These are phyloP conservation scores for Conticribra guillardii DNA, from an alignment of 108 stramenopile genomes.

Conservation along the genomic window DNA sequence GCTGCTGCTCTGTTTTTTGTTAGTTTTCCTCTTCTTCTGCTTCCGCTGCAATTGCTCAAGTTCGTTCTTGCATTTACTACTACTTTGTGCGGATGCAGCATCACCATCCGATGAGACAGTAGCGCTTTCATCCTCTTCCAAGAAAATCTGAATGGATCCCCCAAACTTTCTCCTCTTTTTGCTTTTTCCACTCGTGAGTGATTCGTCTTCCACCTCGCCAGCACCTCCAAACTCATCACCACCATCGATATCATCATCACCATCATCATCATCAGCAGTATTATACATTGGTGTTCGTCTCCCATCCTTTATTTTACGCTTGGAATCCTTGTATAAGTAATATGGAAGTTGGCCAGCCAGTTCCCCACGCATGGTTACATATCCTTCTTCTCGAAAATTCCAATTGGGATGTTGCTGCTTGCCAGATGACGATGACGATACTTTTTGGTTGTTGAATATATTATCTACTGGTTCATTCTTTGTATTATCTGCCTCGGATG, in stretches of 20 bases:
- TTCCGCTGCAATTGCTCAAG: no score
- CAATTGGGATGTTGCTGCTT: constrained; percentile 14
- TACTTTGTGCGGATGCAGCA: no score
- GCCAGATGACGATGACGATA: background rate
- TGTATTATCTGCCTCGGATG: background rate
- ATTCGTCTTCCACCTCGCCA: no score
- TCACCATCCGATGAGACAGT: no score
- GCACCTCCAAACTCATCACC: no score
- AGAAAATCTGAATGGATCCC: no score
- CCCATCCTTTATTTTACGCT: background rate
- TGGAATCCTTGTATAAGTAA: constrained; percentile 27
- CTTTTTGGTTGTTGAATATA: background rate
- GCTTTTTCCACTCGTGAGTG: no score
- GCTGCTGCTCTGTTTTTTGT: background rate
- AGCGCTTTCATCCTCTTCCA: no score
- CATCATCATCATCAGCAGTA: background rate
- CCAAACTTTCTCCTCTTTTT: no score
- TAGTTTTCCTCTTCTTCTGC: no score
- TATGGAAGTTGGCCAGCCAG: constrained; percentile 33
- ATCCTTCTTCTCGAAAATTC: constrained; percentile 38
- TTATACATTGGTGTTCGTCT: background rate
- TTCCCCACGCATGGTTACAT: constrained; percentile 19
- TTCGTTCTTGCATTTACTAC: no score
- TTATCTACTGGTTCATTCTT: background rate
- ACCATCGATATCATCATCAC: background rate